Percentiles rank a stretch among this genome's conserved stretches.
phyloP scores from a whole-genome alignment of 2,329 filamentous ascomycete genomes.

The Fusarium tjaetaba region DNA sequence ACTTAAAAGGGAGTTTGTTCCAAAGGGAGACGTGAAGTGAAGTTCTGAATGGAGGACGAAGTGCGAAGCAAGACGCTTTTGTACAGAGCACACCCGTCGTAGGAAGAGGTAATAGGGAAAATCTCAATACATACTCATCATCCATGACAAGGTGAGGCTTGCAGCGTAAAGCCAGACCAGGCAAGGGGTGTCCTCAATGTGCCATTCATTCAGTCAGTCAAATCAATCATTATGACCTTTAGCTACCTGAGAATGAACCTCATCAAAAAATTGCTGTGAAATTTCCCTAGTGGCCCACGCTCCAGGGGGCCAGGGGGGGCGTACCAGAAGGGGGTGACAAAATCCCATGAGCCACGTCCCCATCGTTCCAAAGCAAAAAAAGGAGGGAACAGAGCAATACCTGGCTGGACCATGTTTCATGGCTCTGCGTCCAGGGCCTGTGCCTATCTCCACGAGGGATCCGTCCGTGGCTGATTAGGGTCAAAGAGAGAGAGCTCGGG shows the following conservation, averaged over 20 bases:
- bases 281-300: conserved; percentile 27
- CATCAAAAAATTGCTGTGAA: conserved; percentile 37
- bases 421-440: conserved; percentile 31
- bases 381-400: conserved; percentile 29
- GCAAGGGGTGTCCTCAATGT: conserved; percentile 23
- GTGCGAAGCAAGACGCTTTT: conserved; percentile 41
- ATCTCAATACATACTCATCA: conserved; percentile 11
- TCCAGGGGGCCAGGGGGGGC: conserved; percentile 16
- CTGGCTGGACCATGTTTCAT: conserved; percentile 38
- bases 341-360: conserved; percentile 24
- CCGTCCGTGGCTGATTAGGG: conserved; percentile 23
- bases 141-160: conserved; percentile 18
- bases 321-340: conserved; percentile 28
- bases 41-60: conserved; percentile 31
- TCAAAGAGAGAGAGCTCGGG: conserved; percentile 27
- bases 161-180: conserved; percentile 15
- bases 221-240: conserved; percentile 16
- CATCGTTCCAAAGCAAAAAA: conserved; percentile 28
- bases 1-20: conserved; percentile 28
- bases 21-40: conserved; percentile 35
- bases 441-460: conserved; percentile 37
- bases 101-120: conserved; percentile 26
- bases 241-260: conserved; percentile 25
- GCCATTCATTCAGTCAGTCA: conserved; percentile 13
- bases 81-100: conserved; percentile 27